phyloP scores from a whole-genome alignment of 2,329 filamentous ascomycete genomes.

The Xylariaceae sp. region DNA sequence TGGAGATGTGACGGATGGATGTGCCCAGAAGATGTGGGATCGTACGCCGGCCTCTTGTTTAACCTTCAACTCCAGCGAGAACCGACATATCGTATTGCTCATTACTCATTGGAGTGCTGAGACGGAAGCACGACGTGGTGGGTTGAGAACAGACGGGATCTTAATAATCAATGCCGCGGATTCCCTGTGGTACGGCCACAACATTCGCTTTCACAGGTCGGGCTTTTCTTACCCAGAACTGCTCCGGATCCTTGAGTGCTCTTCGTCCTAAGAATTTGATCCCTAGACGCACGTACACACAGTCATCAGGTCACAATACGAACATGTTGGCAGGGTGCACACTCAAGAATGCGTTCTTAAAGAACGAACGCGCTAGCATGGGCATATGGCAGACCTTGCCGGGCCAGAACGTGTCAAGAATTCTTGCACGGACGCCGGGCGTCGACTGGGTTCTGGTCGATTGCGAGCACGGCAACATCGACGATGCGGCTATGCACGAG shows the following conservation, averaged over 20 bases:
- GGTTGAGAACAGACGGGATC: background rate
- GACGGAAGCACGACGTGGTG: background rate
- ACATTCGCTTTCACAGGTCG: slow-evolving; percentile 10
- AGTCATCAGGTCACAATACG: background rate
- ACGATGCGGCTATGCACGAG: slow-evolving; percentile 54
- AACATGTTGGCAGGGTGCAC: slow-evolving; percentile 30
- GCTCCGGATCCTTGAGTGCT: background rate
- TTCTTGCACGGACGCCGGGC: slow-evolving; percentile 53
- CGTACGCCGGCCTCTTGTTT: background rate
- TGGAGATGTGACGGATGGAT: background rate
- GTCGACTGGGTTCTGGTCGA: slow-evolving; percentile 63
- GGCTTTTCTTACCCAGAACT: background rate
- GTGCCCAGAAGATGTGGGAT: too few species aligned
- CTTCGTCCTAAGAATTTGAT: background rate
- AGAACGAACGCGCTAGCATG: slow-evolving; percentile 44
- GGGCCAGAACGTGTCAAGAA: slow-evolving; percentile 53
- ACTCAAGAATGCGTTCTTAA: slow-evolving; percentile 45
- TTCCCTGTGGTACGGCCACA: background rate
- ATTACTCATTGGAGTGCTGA: background rate
- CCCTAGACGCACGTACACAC: background rate
- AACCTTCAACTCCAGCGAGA: background rate
- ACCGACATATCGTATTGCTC: background rate
- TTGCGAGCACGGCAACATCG: slow-evolving; percentile 53
- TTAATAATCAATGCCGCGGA: slow-evolving; percentile 3
- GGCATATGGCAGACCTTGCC: slow-evolving; percentile 62